Evolutionary conservation across 2,329 filamentous ascomycete species (phyloP).

Genomic region (Monosporascus cannonballus): DNA sequence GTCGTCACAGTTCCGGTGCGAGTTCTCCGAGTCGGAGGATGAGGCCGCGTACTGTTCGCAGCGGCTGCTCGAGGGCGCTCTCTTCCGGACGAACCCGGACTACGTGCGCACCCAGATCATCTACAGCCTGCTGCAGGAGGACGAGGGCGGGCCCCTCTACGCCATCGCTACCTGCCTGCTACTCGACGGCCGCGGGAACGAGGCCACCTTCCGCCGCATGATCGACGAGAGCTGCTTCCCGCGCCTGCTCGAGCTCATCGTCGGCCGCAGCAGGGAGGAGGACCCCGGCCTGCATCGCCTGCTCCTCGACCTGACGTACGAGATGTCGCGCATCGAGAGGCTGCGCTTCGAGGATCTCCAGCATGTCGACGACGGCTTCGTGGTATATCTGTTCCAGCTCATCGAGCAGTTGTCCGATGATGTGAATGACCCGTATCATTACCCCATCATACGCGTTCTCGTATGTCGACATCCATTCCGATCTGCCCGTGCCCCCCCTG

Average conservation of each 20-base stretch:
- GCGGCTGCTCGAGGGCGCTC: conserved; percentile 65
- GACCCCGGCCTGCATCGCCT: conserved; percentile 71
- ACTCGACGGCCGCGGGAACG: conserved; percentile 75
- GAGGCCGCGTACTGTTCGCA: conserved; percentile 77
- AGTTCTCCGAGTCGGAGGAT: conserved; percentile 69
- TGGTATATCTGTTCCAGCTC: conserved; percentile 76
- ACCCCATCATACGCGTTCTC: conserved; percentile 86
- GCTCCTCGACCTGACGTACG: conserved; percentile 84
- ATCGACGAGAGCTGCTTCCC: conserved; percentile 78
- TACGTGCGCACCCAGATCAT: conserved; percentile 93
- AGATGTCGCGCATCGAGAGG: conserved; percentile 90
- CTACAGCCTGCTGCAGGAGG: conserved; percentile 85
- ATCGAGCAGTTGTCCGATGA: conserved; percentile 87
- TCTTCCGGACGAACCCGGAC: conserved; percentile 70
- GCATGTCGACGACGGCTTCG: conserved; percentile 74
- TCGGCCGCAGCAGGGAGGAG: conserved; percentile 50
- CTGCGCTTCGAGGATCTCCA: conserved; percentile 69
- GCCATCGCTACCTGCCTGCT: conserved; percentile 78
- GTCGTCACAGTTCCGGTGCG: conserved; percentile 68
- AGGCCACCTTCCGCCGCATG: conserved; percentile 79
- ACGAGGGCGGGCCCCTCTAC: conserved; percentile 73
- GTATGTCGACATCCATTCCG: conserved; percentile 43
- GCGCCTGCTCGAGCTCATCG: conserved; percentile 75
- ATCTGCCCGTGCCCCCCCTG: too few species aligned
- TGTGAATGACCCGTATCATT: conserved; percentile 88